Evolutionary conservation across 306 rosid genomes (phyloP).

Genomic region (Sophora flavescens): DNA sequence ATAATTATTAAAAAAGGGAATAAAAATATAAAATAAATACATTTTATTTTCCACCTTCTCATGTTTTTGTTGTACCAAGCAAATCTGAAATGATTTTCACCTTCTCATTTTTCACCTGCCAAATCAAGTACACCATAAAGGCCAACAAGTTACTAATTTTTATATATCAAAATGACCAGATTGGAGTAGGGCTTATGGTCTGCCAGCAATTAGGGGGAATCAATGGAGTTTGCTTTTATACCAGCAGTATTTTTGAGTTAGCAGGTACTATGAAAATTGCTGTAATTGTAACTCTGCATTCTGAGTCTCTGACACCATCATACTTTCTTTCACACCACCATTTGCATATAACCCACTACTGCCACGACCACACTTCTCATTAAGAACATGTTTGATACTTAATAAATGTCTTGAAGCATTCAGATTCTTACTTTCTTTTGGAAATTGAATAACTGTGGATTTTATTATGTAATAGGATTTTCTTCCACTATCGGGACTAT

Average conservation of each 20-base stretch:
- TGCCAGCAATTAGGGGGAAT: conserved; percentile 97
- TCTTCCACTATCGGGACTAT: conserved; percentile 66
- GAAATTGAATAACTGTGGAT: conserved; percentile 11
- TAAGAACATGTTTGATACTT: background rate
- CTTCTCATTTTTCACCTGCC: background rate
- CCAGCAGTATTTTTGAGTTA: conserved; percentile 77
- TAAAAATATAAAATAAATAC: background rate
- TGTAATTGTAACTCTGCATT: conserved; percentile 6
- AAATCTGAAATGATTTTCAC: background rate
- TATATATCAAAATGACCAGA: conserved; percentile 56
- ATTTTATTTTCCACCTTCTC: background rate
- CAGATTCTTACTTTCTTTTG: conserved; percentile 14
- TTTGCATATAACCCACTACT: conserved; percentile 12
- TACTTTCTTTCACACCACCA: conserved; percentile 7
- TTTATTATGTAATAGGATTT: conserved; percentile 63
- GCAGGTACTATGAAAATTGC: conserved; percentile 64
- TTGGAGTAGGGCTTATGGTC: conserved; percentile 85
- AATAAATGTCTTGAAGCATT: conserved; percentile 39
- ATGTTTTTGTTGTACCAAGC: background rate
- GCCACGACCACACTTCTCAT: conserved; percentile 4
- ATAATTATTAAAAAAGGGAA: too few species aligned
- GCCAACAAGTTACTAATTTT: background rate
- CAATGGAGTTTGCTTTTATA: conserved; percentile 81
- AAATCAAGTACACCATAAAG: background rate
- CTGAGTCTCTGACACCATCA: conserved; percentile 15